phyloP scores from a whole-genome alignment of 345 rosid genomes.

The Brassica rapa region DNA sequence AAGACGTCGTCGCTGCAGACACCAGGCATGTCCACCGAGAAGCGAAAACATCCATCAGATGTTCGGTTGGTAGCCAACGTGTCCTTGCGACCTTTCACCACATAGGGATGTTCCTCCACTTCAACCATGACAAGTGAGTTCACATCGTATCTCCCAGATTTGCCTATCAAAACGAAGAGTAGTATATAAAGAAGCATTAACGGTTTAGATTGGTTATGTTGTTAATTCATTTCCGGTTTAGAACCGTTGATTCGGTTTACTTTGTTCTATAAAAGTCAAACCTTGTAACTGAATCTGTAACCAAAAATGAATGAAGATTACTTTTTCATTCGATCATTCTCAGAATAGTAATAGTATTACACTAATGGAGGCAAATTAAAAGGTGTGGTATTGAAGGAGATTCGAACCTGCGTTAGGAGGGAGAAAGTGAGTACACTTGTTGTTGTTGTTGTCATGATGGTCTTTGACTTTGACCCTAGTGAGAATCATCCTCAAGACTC shows the following conservation, averaged over 20 bases:
- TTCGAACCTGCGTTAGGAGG: slow-evolving; percentile 26
- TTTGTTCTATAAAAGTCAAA: too few species aligned
- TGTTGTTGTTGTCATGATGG: background rate
- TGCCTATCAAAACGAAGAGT: background rate
- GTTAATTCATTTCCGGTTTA: background rate
- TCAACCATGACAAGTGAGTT: background rate
- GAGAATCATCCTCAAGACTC: slow-evolving; percentile 25
- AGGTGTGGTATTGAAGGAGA: too few species aligned
- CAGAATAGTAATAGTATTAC: too few species aligned
- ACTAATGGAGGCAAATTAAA: too few species aligned
- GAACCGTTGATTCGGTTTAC: background rate
- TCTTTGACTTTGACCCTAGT: slow-evolving; percentile 16
- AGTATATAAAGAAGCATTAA: too few species aligned
- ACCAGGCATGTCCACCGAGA: slow-evolving; percentile 5
- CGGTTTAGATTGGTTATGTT: background rate
- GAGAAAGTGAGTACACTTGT: slow-evolving; percentile 11
- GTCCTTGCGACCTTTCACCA: slow-evolving; percentile 21
- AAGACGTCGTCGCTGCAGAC: background rate
- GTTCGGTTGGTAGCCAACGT: background rate
- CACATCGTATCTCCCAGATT: background rate
- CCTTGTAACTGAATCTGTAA: background rate
- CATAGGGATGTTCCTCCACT: slow-evolving; percentile 15
- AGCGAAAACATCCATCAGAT: background rate
- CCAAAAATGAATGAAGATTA: background rate
- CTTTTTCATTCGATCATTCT: background rate